These are phyloP conservation scores for Cladosporium colombiae DNA, from an alignment of 2,329 filamentous ascomycete species.

Conservation along the genomic window DNA sequence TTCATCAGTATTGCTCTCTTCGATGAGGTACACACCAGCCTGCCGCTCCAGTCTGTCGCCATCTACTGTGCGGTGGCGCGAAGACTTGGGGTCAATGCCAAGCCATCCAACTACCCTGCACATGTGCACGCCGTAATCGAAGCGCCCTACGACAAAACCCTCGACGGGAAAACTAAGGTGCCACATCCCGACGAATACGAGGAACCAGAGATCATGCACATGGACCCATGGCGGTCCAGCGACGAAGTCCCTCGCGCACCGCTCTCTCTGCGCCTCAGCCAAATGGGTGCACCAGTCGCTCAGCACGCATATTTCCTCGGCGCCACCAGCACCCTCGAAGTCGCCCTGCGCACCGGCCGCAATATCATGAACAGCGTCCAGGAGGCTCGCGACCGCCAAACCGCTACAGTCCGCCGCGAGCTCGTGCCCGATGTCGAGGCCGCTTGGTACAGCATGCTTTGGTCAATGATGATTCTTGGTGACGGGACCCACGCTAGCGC, in stretches of 20 bases:
- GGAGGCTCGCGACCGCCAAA: constrained; percentile 42
- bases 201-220: constrained; percentile 58
- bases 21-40: constrained; percentile 70
- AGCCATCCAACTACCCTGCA: constrained; percentile 77
- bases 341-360: constrained; percentile 73
- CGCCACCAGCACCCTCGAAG: constrained; percentile 64
- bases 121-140: constrained; percentile 81
- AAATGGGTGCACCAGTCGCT: constrained; percentile 45
- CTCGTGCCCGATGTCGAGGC: constrained; percentile 53
- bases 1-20: constrained; percentile 81
- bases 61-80: constrained; percentile 82
- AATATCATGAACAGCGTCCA: constrained; percentile 78
- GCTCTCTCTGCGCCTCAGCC: constrained; percentile 59
- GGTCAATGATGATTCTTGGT: constrained; percentile 59
- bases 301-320: constrained; percentile 58
- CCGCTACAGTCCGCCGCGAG: constrained; percentile 30
- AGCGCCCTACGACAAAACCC: constrained; percentile 50
- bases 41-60: constrained; percentile 82
- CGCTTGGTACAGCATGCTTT: constrained; percentile 72
- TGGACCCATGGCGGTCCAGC: constrained; percentile 76
- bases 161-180: constrained; percentile 41
- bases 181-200: constrained; percentile 30
- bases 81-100: constrained; percentile 72
- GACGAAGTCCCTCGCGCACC: constrained; percentile 63
- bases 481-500: constrained; percentile 28